Base-by-base conservation (phyloP, 805 yeast species). In the Lipomyces orientalis region DNA sequence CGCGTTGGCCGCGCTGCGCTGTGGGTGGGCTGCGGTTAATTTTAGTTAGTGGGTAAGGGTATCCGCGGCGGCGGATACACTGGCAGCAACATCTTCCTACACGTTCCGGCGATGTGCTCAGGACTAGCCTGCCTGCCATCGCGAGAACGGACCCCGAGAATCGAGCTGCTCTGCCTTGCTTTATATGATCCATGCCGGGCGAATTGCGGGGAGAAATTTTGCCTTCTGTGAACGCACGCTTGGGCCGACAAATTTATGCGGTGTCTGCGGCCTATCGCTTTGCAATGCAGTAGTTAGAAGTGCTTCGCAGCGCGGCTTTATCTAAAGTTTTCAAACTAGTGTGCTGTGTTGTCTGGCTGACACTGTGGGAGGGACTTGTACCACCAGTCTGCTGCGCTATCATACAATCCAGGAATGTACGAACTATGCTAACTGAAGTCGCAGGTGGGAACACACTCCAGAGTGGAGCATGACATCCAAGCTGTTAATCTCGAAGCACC, bases 371-470 rank as follows among this genome's bases (percentile, higher is more conserved):
- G 49, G 22, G 49, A 3, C 8, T 43, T n/a, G 49, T n/a, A 43
- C 49, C 22, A 14, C 49, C 49, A 12, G 2, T 49, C 25, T 49
- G 10, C 29, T 16, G 9, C 29, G 29, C 54, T n/a, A 49, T 22
- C 54, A 49, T 22, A 19, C 29, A 14, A n/a, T n/a, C 54, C 22
- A n/a, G 10, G 14, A n/a, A 49, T 49, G 22, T 49, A 49, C 10
- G 10, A 16, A 16, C 31, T 35, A 43, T 49, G 29, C 49, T 51
- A 51, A 31, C 58, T 19, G 34, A 25, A 14, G 16, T 29, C 37
- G n/a, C 60, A 79, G 91, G 52, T 91, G 97, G 97, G 97, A 91
- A 76, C 97, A 91, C 77, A 91, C 97, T 0, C 97, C 97, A 0
- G 97, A 92, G 76, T 91, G 97, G 97, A 90, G 87, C 74, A 88